These are phyloP conservation scores for Ceratobasidium sp. DNA, from an alignment of 1,284 basidiomycete genomes.

Conservation along the genomic window DNA sequence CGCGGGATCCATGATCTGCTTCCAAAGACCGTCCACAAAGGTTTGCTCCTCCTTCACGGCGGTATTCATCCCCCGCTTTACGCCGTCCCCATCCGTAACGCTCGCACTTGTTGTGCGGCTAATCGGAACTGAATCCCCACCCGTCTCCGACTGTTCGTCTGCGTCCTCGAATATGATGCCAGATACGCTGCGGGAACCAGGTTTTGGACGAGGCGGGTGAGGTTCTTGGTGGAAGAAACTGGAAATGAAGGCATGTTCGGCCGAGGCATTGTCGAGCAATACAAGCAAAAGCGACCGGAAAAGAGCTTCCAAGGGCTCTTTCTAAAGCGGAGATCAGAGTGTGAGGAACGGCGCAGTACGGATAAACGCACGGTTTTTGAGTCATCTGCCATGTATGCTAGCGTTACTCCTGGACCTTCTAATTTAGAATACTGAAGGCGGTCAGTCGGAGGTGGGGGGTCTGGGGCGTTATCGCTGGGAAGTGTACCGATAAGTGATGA, in stretches of 20 bases:
- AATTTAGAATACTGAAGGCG: slow-evolving; percentile 72
- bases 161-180: slow-evolving; percentile 35
- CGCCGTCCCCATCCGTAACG: background rate
- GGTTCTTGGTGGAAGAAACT: slow-evolving; percentile 68
- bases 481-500: slow-evolving; percentile 62
- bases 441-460: slow-evolving; percentile 56
- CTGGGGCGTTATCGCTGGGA: slow-evolving; percentile 53
- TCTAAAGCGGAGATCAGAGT: slow-evolving; percentile 59
- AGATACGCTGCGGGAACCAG: slow-evolving; percentile 3
- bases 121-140: slow-evolving; percentile 27
- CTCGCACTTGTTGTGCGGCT: slow-evolving; percentile 31
- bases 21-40: slow-evolving; percentile 74
- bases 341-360: background rate
- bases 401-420: slow-evolving; percentile 77
- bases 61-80: slow-evolving; percentile 4
- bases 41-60: slow-evolving; percentile 64
- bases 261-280: slow-evolving; percentile 89
- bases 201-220: background rate
- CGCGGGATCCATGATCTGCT: slow-evolving; percentile 87
- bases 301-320: slow-evolving; percentile 80
- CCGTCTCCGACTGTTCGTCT: slow-evolving; percentile 40
- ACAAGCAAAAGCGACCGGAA: slow-evolving; percentile 85
- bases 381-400: slow-evolving; percentile 86
- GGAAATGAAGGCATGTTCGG: slow-evolving; percentile 86
- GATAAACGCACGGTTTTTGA: slow-evolving; percentile 71